A percentile compares a stretch with the other conserved stretches of the same genome.
Conservation (phyloP, 2,329 filamentous ascomycete species). For the Exophiala sp. region DNA sequence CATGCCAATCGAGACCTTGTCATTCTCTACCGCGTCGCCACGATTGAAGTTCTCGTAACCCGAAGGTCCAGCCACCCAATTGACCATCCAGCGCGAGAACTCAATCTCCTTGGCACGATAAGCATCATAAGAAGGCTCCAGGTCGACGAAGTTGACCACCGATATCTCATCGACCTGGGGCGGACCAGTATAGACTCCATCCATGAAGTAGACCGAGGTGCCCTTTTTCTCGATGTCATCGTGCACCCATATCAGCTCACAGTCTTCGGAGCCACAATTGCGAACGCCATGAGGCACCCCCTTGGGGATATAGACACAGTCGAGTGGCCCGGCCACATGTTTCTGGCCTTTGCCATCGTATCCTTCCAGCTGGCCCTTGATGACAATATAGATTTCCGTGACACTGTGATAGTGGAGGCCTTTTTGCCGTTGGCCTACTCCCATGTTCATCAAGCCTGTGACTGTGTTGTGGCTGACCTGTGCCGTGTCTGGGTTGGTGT, state of each 20-base stretch:
- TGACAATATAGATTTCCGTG: slow-evolving; percentile 4
- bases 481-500: neutral
- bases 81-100: neutral
- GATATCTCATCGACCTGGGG: neutral
- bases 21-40: neutral
- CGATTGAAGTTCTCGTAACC: slow-evolving; percentile 2
- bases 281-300: slow-evolving; percentile 7
- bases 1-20: neutral
- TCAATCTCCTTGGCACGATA: neutral
- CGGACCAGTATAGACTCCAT: neutral
- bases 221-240: slow-evolving; percentile 5
- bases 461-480: neutral
- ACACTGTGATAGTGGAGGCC: neutral
- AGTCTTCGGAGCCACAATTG: neutral
- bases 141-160: neutral
- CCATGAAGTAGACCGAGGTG: neutral
- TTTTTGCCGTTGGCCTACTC: neutral
- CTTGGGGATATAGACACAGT: slow-evolving; percentile 10
- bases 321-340: slow-evolving; percentile 2
- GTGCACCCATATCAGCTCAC: slow-evolving; percentile 9
- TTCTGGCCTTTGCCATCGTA: slow-evolving; percentile 1
- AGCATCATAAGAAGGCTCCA: neutral
- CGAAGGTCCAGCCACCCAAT: slow-evolving; percentile 2
- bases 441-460: neutral
- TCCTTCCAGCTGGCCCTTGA: neutral